phyloP scores from a whole-genome alignment of 331 rosid genomes.

The Phaseolus coccineus region DNA sequence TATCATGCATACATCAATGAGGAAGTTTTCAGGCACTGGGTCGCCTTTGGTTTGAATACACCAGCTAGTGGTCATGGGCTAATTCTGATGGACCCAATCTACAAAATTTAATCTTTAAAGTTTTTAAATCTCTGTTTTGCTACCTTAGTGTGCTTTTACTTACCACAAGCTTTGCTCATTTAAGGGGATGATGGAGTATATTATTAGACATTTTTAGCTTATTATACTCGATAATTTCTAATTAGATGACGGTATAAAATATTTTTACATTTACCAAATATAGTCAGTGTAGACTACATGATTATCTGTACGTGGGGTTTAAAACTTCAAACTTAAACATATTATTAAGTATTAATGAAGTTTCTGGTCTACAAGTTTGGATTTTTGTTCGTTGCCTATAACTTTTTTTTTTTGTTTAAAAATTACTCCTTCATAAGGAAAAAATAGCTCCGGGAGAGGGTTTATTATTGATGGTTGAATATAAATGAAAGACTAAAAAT shows the following conservation, averaged over 20 bases:
- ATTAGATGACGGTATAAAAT: too few relatives aligned
- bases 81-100: constrained; percentile 11
- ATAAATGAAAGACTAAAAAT: background rate
- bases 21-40: background rate
- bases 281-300: background rate
- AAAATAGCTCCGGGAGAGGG: too few relatives aligned
- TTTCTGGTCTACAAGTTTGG: too few relatives aligned
- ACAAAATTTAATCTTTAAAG: background rate
- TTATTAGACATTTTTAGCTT: background rate
- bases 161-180: background rate
- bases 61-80: background rate
- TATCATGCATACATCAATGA: background rate
- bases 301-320: background rate
- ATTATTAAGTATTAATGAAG: background rate
- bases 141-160: background rate
- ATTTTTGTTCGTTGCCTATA: too few relatives aligned
- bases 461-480: too few relatives aligned
- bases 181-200: background rate
- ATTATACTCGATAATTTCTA: too few relatives aligned
- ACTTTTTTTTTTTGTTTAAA: too few relatives aligned
- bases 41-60: background rate
- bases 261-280: too few relatives aligned
- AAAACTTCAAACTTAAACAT: background rate
- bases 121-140: background rate
- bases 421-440: background rate